Base-by-base conservation (phyloP, 129 eudicot genomes). In the Flaveria ramosissima region DNA sequence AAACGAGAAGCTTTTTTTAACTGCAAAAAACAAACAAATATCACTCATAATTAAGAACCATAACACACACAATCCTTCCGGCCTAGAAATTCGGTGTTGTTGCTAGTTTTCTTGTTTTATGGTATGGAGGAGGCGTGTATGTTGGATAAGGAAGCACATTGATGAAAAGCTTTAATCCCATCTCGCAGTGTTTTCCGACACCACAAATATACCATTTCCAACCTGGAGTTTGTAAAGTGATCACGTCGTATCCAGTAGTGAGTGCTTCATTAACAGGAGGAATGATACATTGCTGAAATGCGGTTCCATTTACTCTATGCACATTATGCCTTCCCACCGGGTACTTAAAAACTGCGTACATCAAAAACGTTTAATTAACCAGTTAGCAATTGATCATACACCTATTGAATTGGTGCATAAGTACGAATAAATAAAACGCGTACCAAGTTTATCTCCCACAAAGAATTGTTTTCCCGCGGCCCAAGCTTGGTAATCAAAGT, bases 131-230 rank as follows among this genome's bases (percentile, higher is more conserved):
- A 11, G 81, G 81, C 26, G 69, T 32, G 13, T 77, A 77, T 75
- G 79, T 36, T 45, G 50, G 50, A 21, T 66, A 77, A 6, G 77
- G 77, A 12, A 70, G 62, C 4, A 84, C 84, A 9, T 80, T 75
- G 66, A 84, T 84, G 63, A 84, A 76, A 14, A 84, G 74, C 73
- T 84, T 84, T 52, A 80, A 17, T 14, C 68, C 68, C 32, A 19
- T 65, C 0, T 80, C 57, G 55, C 88, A 80, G 7, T 84, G 87
- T 7, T 67, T 80, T 19, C 66, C 71, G 0, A 65, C 77, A 56
- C 79, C 87, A 21, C 87, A 84, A 39, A 57, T 17, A 57, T 84
- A 79, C 84, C 87, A 84, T 36, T 84, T 84, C 72, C 83, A 71
- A 3, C 84, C 82, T 0, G 86, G 71, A 51, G 67, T 57, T 13